Evolutionary conservation across 345 rosid species (phyloP).

Genomic region (Aethionema arabicum): DNA sequence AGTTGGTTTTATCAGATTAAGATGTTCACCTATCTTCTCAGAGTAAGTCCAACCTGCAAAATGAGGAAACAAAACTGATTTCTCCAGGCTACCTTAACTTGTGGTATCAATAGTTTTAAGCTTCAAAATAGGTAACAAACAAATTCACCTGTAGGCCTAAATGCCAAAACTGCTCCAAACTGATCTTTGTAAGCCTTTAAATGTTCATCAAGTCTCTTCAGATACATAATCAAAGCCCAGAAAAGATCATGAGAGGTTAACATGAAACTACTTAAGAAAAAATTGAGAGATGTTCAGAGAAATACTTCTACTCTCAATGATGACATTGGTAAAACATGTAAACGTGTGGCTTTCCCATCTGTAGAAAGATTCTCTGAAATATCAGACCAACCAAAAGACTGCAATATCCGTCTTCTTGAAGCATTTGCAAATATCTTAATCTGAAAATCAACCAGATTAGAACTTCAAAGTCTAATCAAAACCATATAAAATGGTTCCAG

Average conservation of each 20-base stretch:
- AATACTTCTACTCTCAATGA: conserved; percentile 57
- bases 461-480: neutral
- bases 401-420: conserved; percentile 59
- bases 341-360: conserved; percentile 61
- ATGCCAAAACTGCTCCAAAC: conserved; percentile 59
- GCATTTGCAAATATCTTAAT: conserved; percentile 65
- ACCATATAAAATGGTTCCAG: neutral
- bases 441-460: conserved; percentile 33
- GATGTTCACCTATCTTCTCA: conserved; percentile 53
- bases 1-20: conserved; percentile 62
- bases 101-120: neutral
- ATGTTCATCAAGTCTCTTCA: conserved; percentile 55
- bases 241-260: conserved; percentile 1
- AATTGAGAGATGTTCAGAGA: conserved; percentile 9
- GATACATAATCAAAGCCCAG: conserved; percentile 5
- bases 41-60: conserved; percentile 78
- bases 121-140: neutral
- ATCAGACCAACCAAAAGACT: conserved; percentile 70
- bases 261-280: neutral
- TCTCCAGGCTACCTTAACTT: neutral
- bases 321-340: conserved; percentile 77
- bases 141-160: conserved; percentile 71
- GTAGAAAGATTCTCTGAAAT: conserved; percentile 53
- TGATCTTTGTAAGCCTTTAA: conserved; percentile 46
- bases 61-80: neutral